These are phyloP conservation scores for Russula vinacea DNA, from an alignment of 768 basidiomycete species.

Conservation along the genomic window DNA sequence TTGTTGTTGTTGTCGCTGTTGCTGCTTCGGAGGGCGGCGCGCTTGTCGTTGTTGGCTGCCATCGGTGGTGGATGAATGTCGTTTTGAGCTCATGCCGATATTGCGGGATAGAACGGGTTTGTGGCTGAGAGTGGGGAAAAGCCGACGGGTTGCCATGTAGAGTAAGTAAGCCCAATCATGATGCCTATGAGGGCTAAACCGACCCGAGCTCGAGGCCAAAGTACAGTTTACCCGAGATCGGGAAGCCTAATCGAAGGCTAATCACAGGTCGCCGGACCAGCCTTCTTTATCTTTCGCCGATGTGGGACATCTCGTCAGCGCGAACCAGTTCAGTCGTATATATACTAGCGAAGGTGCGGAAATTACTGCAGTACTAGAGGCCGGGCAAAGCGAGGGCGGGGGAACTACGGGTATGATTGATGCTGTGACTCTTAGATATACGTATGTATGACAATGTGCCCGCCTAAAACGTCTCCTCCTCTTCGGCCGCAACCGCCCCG, in stretches of 20 bases:
- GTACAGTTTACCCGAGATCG: not conserved
- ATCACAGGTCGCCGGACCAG: not conserved
- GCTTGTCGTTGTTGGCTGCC: not conserved
- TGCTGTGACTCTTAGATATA: conserved; percentile 22
- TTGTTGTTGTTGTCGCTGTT: not conserved
- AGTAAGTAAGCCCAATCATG: not conserved
- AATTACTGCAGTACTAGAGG: conserved; percentile 21
- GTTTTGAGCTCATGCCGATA: not conserved
- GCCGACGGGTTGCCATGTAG: not conserved
- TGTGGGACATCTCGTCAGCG: not conserved
- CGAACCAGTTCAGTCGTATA: conserved; percentile 7
- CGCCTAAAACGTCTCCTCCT: conserved; percentile 73
- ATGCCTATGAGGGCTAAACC: too few species aligned
- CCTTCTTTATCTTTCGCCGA: not conserved
- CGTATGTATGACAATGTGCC: conserved; percentile 8
- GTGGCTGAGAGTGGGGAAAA: not conserved
- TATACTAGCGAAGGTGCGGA: conserved; percentile 17
- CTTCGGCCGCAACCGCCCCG: conserved; percentile 50
- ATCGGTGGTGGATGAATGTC: not conserved
- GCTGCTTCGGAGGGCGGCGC: not conserved
- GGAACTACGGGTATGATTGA: conserved; percentile 23
- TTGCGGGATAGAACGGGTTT: not conserved
- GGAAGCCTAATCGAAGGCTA: not conserved
- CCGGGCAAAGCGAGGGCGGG: conserved; percentile 25
- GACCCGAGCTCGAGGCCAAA: too few species aligned